Percentiles rank a stretch among this genome's conserved stretches.
phyloP scores from a whole-genome alignment of 768 basidiomycete genomes.

The Lactarius akahatsu region DNA sequence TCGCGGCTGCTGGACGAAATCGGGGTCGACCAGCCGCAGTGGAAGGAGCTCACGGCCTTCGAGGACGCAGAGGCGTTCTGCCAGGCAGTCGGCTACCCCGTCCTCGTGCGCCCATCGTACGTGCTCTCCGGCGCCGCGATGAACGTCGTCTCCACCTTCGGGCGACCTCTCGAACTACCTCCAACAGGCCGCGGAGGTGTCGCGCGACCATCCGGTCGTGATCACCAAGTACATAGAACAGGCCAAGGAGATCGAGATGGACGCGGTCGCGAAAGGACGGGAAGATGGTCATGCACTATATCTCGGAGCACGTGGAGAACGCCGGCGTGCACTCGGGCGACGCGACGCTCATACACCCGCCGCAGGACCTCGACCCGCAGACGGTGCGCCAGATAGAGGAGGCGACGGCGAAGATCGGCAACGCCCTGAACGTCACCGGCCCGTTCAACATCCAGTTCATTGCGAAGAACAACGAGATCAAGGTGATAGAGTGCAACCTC shows the following conservation, averaged over 20 bases:
- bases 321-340: conserved; percentile 99
- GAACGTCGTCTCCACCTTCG: conserved; percentile 95
- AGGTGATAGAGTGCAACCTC: conserved; percentile 99
- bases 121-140: conserved; percentile 99
- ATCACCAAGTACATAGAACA: conserved; percentile 99
- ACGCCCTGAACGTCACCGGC: conserved; percentile 96
- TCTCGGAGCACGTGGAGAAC: conserved; percentile 99
- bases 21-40: conserved; percentile 95
- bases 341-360: conserved; percentile 96
- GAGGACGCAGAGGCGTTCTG: conserved; percentile 89
- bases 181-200: conserved; percentile 93
- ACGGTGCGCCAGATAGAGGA: conserved; percentile 96
- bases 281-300: conserved; percentile 99
- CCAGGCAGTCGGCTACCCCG: conserved; percentile 89
- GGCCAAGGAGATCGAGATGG: conserved; percentile 99
- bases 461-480: conserved; percentile 99
- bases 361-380: conserved; percentile 95
- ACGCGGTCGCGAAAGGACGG: conserved; percentile 96
- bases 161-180: conserved; percentile 92
- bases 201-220: conserved; percentile 94
- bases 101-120: conserved; percentile 95
- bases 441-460: conserved; percentile 99
- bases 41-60: conserved; percentile 95
- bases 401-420: conserved; percentile 96
- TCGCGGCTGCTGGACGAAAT: conserved; percentile 96